Conservation (phyloP, 371 early-diverging fungal genomes). For the Mucor circinelloides region DNA sequence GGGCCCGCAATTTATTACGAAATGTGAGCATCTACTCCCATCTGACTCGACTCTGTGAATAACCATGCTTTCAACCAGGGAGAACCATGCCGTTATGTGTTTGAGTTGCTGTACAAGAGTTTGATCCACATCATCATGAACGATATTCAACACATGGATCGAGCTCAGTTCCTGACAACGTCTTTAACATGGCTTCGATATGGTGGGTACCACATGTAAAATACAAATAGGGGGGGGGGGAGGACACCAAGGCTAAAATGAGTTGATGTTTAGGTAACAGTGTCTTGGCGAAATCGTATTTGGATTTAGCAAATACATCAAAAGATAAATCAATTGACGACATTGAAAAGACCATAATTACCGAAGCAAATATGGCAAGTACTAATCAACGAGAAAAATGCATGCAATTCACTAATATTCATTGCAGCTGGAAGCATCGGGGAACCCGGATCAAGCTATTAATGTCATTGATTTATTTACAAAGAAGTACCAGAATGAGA, state of each 20-base stretch:
- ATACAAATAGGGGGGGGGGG: too few relatives aligned
- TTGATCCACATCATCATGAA: slow-evolving; percentile 20
- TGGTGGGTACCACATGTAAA: slow-evolving; percentile 9
- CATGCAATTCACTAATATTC: not conserved
- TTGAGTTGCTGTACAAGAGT: slow-evolving; percentile 22
- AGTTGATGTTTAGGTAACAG: slow-evolving; percentile 17
- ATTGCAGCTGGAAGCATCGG: slow-evolving; percentile 27
- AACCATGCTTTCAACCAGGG: slow-evolving; percentile 13
- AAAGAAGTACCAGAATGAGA: slow-evolving; percentile 25
- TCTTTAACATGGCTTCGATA: slow-evolving; percentile 27
- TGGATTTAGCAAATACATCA: slow-evolving; percentile 22
- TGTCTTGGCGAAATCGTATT: slow-evolving; percentile 20
- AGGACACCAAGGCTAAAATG: not conserved
- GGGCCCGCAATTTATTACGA: slow-evolving; percentile 10
- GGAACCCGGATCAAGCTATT: slow-evolving; percentile 30
- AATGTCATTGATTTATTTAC: slow-evolving; percentile 19
- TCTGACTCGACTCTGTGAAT: too few relatives aligned
- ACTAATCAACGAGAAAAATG: not conserved
- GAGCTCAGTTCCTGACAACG: slow-evolving; percentile 21
- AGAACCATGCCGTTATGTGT: slow-evolving; percentile 15
- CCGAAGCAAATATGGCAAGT: slow-evolving; percentile 35
- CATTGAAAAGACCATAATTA: slow-evolving; percentile 29
- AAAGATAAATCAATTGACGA: slow-evolving; percentile 23
- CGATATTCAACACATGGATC: slow-evolving; percentile 24
- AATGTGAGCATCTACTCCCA: not conserved